Base-by-base conservation (phyloP, 2,329 filamentous ascomycete species). In the Fusarium verrucosum region DNA sequence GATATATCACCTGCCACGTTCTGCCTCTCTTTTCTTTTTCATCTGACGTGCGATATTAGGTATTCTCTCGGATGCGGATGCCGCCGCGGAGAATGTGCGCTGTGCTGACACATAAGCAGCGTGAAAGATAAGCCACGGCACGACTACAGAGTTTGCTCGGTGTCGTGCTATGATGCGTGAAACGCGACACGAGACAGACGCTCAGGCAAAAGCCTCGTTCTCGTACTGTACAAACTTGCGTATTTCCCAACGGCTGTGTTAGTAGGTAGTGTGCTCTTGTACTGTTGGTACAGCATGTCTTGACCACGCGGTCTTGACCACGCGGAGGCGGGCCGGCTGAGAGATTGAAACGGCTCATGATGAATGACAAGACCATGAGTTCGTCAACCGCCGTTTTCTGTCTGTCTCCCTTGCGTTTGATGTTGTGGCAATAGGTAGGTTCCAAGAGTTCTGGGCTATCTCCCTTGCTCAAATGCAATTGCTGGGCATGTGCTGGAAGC, bases 331-430 rank as follows among this genome's bases (percentile, higher is more conserved):
- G 45, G 40, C 36, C 52, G n/a, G 22, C 16, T 16, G 5, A 13
- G 36, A 9, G 11, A 28, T 32, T 26, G 2, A 19, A 10, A 37
- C 19, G n/a, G 10, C 5, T 8, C 16, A 4, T 40, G 35, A 23
- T 28, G 13, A 20, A 14, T 52, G 44, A 50, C 14, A 22, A 8
- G 17, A 28, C 17, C 7, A 16, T 14, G 17, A 41, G 23, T 22
- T 49, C 44, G 4, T 30, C 28, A 13, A 33, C 19, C 5, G 4
- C 36, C 10, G 40, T 52, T 30, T 50, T 23, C 16, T 13, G 20
- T 42, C 20, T 19, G 5, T 9, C 33, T 43, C 57, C 58, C 58
- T 61, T 62, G 57, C 57, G 22, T 50, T 26, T 17, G 14, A 19
- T 10, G 10, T 32, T 60, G 23, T 40, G n/a, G n/a, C n/a, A n/a